Evolutionary conservation across 2,329 filamentous ascomycete species (phyloP).

Genomic region (Phyllosticta capitalensis): DNA sequence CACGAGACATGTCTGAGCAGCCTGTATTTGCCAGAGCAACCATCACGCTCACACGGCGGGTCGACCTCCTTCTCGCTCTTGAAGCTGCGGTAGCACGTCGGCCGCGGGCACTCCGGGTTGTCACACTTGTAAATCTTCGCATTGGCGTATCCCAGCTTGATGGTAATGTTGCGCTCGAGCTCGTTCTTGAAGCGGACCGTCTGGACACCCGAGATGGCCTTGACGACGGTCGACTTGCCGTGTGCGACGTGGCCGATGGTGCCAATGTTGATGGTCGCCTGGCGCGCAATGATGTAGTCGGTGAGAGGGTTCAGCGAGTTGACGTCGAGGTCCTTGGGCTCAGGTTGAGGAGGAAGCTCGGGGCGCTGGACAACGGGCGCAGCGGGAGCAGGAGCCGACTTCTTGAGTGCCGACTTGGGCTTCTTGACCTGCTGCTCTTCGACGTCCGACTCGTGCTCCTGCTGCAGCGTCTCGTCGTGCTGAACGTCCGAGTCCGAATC

Average conservation of each 20-base stretch:
- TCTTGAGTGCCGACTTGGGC: conserved; percentile 77
- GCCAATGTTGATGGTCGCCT: conserved; percentile 98
- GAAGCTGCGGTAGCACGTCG: conserved; percentile 92
- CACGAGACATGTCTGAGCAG: conserved; percentile 87
- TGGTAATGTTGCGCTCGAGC: conserved; percentile 97
- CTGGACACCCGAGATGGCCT: conserved; percentile 97
- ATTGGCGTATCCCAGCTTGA: conserved; percentile 99
- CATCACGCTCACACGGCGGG: conserved; percentile 87
- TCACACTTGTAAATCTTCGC: conserved; percentile 99
- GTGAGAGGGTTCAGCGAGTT: conserved; percentile 72
- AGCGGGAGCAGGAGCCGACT: conserved; percentile 46
- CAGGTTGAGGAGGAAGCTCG: conserved; percentile 77
- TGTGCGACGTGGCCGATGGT: conserved; percentile 98
- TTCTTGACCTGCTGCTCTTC: conserved; percentile 43
- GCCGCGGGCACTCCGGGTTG: conserved; percentile 79
- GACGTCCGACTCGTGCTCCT: conserved; percentile 58
- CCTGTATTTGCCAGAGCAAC: conserved; percentile 78
- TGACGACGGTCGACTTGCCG: conserved; percentile 97
- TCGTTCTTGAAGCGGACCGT: conserved; percentile 99
- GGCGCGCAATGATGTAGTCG: conserved; percentile 91
- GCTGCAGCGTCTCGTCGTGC: conserved; percentile 31
- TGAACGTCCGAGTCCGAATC: conserved; percentile 33
- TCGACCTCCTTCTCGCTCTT: conserved; percentile 99
- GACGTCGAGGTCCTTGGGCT: conserved; percentile 81
- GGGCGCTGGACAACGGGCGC: conserved; percentile 48